Evolutionary conservation across 2,329 filamentous ascomycete species (phyloP), one percentile per base, ranked within the genome.

Genomic region (Phaeosphaeriaceae sp.): DNA sequence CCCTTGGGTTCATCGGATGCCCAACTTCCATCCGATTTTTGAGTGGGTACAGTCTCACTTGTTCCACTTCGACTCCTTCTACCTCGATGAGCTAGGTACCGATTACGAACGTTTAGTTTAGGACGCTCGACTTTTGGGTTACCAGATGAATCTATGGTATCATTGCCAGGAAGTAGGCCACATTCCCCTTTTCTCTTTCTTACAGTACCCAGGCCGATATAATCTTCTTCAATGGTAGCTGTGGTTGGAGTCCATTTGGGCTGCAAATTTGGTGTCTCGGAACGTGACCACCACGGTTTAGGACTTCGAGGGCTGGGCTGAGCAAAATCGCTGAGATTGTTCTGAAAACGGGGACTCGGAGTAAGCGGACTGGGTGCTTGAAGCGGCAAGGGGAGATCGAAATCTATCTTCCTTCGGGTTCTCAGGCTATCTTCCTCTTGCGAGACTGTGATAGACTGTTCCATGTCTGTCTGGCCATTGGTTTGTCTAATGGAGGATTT

Each of bases 301-400:
- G 66, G 67, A 30, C 66, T 68, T 35, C 62, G 54, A 33, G 59
- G 50, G 4, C 66, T 61, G n/a, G 61, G 55, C 12, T 60, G 52
- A 16, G 52, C 58, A 35, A 67, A 38, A 33, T 47, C 62, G 18
- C 46, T 56, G n/a, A 57, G 13, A 1, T 41, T 38, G 17, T 20
- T 30, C 16, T 11, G 11, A 33, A 29, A 18, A 9, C 8, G 38
- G 4, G 18, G 49, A 29, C 47, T 48, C 17, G 56, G 63, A 39
- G 60, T 34, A 32, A 65, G 65, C 8, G 68, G 38, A 29, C 60
- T 46, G 28, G 59, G 56, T 2, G 65, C 40, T 17, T 53, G 44
- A 1, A 48, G 40, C 13, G 67, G 67, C 30, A 71, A 50, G 7
- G 56, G 60, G 12, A 72, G 54, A 34, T 66, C 65, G 26, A 71